Percentiles rank a stretch among this genome's conserved stretches.
Conservation (phyloP, 176 grass and related monocot genomes). For the Aegilops tauschii region DNA sequence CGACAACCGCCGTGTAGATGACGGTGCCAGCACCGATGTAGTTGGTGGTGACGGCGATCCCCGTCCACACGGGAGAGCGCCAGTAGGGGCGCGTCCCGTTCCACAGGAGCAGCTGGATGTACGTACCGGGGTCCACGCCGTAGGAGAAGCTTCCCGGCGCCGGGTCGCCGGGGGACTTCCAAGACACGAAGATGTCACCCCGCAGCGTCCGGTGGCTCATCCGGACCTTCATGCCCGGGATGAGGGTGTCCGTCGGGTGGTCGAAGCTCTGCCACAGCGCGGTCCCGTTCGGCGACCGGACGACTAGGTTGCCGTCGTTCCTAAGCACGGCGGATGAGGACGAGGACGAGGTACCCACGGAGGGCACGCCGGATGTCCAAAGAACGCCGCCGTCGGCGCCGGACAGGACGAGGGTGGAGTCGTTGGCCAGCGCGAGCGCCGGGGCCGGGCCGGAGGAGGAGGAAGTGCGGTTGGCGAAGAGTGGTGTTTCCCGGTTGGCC, state of each 20-base stretch:
- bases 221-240: constrained; percentile 38
- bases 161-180: constrained; percentile 28
- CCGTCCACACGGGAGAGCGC: constrained; percentile 43
- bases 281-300: not conserved
- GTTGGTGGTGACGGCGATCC: not conserved
- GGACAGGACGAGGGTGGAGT: constrained; percentile 8
- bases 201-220: not conserved
- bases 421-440: not conserved
- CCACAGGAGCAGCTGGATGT: constrained; percentile 31
- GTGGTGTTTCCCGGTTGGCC: not conserved
- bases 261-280: constrained; percentile 44
- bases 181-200: constrained; percentile 25
- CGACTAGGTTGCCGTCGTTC: constrained; percentile 43
- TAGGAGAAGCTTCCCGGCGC: constrained; percentile 43
- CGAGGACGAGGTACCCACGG: not conserved
- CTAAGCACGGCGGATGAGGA: constrained; percentile 7
- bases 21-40: not conserved
- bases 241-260: constrained; percentile 1
- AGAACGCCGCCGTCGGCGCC: constrained; percentile 4
- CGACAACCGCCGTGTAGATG: not conserved
- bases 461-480: too few relatives aligned
- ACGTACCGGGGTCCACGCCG: constrained; percentile 37
- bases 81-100: constrained; percentile 12
- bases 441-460: not conserved
- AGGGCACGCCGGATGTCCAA: not conserved